These are phyloP conservation scores for Calonectria pauciramosa DNA, from an alignment of 2,329 filamentous ascomycete genomes.

Conservation along the genomic window DNA sequence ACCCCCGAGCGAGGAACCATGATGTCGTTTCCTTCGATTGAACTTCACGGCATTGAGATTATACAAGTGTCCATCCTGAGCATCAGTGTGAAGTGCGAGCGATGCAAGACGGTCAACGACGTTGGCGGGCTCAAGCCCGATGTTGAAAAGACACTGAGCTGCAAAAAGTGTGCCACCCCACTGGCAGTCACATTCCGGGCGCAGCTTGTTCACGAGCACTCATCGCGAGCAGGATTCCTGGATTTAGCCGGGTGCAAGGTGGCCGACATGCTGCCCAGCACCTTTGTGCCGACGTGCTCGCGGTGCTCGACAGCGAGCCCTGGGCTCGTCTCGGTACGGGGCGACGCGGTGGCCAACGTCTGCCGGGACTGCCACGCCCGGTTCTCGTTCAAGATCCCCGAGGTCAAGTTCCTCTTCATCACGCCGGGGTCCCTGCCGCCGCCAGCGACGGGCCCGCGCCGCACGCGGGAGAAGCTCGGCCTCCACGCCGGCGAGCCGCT, in stretches of 20 bases:
- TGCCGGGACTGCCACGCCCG: slow-evolving; percentile 85
- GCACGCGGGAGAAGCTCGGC: slow-evolving; percentile 66
- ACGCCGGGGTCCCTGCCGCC: slow-evolving; percentile 65
- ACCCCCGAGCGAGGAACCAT: slow-evolving; percentile 78
- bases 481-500: slow-evolving; percentile 70
- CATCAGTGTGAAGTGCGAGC: slow-evolving; percentile 81
- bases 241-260: slow-evolving; percentile 82
- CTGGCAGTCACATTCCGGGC: slow-evolving; percentile 71
- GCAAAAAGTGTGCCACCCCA: slow-evolving; percentile 70
- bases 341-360: slow-evolving; percentile 79
- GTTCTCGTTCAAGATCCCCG: slow-evolving; percentile 84
- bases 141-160: slow-evolving; percentile 64
- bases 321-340: slow-evolving; percentile 79
- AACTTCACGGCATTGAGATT: slow-evolving; percentile 83
- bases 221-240: slow-evolving; percentile 82
- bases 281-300: slow-evolving; percentile 83
- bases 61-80: slow-evolving; percentile 77
- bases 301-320: slow-evolving; percentile 79
- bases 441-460: slow-evolving; percentile 57
- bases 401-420: slow-evolving; percentile 83
- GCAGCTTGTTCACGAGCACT: slow-evolving; percentile 80
- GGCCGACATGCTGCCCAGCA: slow-evolving; percentile 82
- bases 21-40: slow-evolving; percentile 82
- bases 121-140: slow-evolving; percentile 74
- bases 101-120: slow-evolving; percentile 82